Evolutionary conservation across 2,329 filamentous ascomycete genomes (phyloP).

Genomic region (Botrytis squamosa): DNA sequence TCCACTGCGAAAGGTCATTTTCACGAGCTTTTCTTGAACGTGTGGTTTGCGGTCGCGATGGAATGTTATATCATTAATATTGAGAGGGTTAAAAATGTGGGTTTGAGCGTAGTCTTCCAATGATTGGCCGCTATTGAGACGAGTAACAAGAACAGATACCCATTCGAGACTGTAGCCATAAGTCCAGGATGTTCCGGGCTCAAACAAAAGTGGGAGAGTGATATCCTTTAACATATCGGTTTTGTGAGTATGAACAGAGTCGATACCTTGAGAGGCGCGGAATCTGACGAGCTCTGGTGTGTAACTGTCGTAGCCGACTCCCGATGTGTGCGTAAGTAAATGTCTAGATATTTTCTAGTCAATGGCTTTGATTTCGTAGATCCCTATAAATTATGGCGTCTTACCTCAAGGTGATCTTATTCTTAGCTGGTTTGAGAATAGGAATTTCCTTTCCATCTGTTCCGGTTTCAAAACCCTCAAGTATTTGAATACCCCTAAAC

Average conservation of each 20-base stretch:
- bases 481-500: conserved; percentile 32
- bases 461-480: conserved; percentile 31
- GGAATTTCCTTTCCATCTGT: conserved; percentile 22
- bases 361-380: neutral
- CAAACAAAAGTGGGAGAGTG: conserved; percentile 53
- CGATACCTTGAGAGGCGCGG: neutral
- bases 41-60: neutral
- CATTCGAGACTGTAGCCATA: conserved; percentile 55
- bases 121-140: conserved; percentile 29
- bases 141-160: conserved; percentile 50
- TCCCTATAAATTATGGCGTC: neutral
- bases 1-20: neutral
- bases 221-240: neutral
- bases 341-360: conserved; percentile 22
- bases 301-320: conserved; percentile 28
- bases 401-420: conserved; percentile 35
- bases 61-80: conserved; percentile 24
- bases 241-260: neutral
- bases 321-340: conserved; percentile 33
- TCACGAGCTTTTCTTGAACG: neutral
- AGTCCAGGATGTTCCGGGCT: conserved; percentile 60
- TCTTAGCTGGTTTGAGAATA: conserved; percentile 26
- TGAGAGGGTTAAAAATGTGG: conserved; percentile 23
- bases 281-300: neutral
- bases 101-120: conserved; percentile 22